phyloP scores from a whole-genome alignment of 208 protist genomes.

The Acanthamoeba castellanii region DNA sequence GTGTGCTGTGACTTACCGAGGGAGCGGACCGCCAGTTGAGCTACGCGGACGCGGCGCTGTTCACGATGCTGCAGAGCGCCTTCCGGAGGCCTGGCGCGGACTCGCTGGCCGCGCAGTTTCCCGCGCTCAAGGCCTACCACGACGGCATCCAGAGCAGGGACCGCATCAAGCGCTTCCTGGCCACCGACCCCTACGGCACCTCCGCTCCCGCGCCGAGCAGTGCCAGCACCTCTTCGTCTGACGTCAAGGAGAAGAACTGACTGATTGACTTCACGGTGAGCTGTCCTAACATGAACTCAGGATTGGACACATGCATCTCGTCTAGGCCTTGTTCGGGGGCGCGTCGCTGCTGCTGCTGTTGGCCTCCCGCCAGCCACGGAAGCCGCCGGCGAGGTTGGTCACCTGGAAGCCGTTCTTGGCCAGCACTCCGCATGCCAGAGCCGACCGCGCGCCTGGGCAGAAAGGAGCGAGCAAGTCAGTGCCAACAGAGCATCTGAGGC shows the following conservation, averaged over 20 bases:
- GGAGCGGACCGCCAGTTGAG: too few relatives aligned
- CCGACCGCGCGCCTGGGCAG: not conserved
- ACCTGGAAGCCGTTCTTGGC: constrained; percentile 21
- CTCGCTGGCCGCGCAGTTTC: not conserved
- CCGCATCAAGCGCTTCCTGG: too few relatives aligned
- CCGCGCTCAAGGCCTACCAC: not conserved
- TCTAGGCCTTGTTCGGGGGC: too few relatives aligned
- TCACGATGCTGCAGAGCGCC: not conserved
- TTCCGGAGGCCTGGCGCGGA: not conserved
- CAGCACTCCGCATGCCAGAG: not conserved
- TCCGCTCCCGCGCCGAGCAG: too few relatives aligned
- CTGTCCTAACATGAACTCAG: too few relatives aligned
- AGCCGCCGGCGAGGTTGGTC: constrained; percentile 27
- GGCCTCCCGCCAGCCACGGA: constrained; percentile 16
- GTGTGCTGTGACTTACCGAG: too few relatives aligned
- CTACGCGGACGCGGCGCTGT: too few relatives aligned
- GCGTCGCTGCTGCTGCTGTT: not conserved
- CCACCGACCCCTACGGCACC: too few relatives aligned
- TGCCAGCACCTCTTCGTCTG: too few relatives aligned
- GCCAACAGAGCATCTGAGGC: not conserved
- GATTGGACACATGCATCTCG: too few relatives aligned
- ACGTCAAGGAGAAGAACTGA: too few relatives aligned
- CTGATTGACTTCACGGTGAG: too few relatives aligned
- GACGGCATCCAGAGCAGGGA: not conserved
- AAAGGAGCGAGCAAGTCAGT: not conserved